Conservation (phyloP, 176 grass and related monocot species). For the Sorghum bicolor region Sorghum_bicolor_NCBIv3 NC_012877.2:43927001-43927500, state of each 20-base stretch:
- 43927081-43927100: background rate
- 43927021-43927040: background rate
- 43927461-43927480: conserved; percentile 13
- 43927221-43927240: background rate
- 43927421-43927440: background rate
- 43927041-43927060: background rate
- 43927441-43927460: conserved; percentile 5
- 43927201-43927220: background rate
- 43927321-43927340: background rate
- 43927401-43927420: background rate
- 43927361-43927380: background rate
- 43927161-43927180: background rate
- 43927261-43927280: background rate
- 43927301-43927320: background rate
- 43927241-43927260: too few relatives aligned
- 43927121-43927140: background rate
- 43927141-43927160: conserved; percentile 10
- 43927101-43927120: background rate
- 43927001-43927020: background rate
- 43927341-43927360: conserved; percentile 16
- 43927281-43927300: background rate
- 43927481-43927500: background rate
- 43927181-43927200: background rate
- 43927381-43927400: background rate
- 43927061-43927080: background rate